Evolutionary conservation across 805 yeast species (phyloP).

Genomic region (Geotrichum ghanense): DNA sequence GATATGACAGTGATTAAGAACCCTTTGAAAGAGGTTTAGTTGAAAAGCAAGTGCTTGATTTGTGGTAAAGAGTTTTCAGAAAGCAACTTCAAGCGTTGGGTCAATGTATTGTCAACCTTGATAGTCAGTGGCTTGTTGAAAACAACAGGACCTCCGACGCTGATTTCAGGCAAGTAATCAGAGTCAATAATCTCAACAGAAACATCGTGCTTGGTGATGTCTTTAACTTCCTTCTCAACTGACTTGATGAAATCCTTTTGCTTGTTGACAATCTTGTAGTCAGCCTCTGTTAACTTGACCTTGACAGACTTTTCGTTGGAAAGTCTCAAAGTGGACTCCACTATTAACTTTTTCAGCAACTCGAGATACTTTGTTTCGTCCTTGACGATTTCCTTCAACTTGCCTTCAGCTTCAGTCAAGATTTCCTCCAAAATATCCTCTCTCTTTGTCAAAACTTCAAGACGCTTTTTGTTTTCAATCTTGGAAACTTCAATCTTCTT

Average conservation of each 20-base stretch:
- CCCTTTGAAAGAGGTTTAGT: neutral
- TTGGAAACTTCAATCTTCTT: conserved; percentile 96
- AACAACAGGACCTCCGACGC: conserved; percentile 78
- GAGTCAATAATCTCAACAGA: conserved; percentile 45
- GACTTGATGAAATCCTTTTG: conserved; percentile 52
- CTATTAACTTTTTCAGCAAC: conserved; percentile 64
- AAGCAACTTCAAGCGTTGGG: conserved; percentile 79
- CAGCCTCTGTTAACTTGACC: conserved; percentile 46
- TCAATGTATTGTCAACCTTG: conserved; percentile 84
- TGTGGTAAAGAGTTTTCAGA: conserved; percentile 85
- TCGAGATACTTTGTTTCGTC: conserved; percentile 51
- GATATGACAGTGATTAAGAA: too few relatives aligned
- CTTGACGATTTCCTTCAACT: conserved; percentile 47
- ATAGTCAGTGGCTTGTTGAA: conserved; percentile 67
- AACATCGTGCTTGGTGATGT: conserved; percentile 41
- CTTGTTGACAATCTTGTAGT: conserved; percentile 46
- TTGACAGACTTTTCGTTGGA: conserved; percentile 29
- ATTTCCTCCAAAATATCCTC: conserved; percentile 69
- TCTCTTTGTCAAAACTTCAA: conserved; percentile 77
- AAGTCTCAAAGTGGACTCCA: conserved; percentile 37
- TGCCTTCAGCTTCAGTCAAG: conserved; percentile 54
- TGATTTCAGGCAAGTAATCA: conserved; percentile 37
- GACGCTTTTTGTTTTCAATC: conserved; percentile 88
- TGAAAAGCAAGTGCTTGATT: conserved; percentile 25
- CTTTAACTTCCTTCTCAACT: conserved; percentile 4